Base-by-base conservation (phyloP, 1,284 basidiomycete genomes). In the Fistulinella cinereoalba region DNA sequence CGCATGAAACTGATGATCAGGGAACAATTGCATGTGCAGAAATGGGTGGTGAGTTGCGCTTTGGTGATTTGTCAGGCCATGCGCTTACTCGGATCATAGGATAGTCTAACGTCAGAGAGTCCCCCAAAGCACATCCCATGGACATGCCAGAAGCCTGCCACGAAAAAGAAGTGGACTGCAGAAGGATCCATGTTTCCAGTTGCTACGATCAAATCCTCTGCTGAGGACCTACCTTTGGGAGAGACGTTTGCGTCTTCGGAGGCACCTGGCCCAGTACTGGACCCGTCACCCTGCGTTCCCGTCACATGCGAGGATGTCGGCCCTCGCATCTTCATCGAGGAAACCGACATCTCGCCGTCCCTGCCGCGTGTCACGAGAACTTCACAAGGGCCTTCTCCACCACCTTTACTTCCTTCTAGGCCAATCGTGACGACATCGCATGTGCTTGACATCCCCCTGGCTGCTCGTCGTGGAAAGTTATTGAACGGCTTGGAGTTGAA, bases 381-480 rank as follows among this genome's bases (percentile, higher is more conserved):
- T 25, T 40, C 49, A 36, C 44, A 29, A 21, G 24, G 27, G 22
- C 28, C 29, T 31, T 39, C 47, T 3, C 37, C 41, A 2, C 18
- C 41, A 16, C n/a, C 7, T 31, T 27, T 40, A 2, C 39, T 34
- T n/a, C n/a, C 39, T 27, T 31, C 46, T 43, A 41, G 28, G 1
- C 27, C n/a, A 18, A 41, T 18, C 22, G 28, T 31, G 29, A 44
- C 36, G n/a, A 33, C 37, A 22, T 44, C 41, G 47, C 23, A 21
- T 31, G 28, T 36, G 15, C 28, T 67, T 15, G 59, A 62, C 13
- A 65, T 61, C 31, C 48, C 71, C 23, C 62, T 77, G 31, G 80
- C 81, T 43, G 61, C 69, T 43, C 79, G 79, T 13, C 71, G 83
- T 48, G 82, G 83, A 32, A 75, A 72, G 58, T 67, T 68, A 34